phyloP scores from a whole-genome alignment of 306 rosid genomes.

The Urtica urens region DNA sequence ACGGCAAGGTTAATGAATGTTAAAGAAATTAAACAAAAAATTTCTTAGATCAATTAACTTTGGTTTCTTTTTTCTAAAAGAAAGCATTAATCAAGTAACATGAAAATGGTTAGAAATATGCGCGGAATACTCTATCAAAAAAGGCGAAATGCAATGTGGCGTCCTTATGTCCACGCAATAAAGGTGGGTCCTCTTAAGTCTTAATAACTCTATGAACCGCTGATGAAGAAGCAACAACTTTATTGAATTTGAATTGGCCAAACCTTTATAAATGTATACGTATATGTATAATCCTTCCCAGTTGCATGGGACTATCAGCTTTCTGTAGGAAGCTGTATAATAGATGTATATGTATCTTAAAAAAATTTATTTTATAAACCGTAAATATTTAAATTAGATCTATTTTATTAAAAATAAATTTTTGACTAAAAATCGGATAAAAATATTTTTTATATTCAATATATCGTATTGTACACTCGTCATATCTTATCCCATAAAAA shows the following conservation, averaged over 20 bases:
- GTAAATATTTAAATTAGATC: too few relatives aligned
- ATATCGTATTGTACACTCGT: too few relatives aligned
- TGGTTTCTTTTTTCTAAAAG: not conserved
- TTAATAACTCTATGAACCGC: constrained; percentile 1
- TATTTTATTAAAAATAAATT: too few relatives aligned
- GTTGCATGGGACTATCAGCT: constrained; percentile 10
- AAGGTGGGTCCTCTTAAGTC: constrained; percentile 3
- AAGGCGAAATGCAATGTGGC: constrained; percentile 6
- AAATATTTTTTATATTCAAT: too few relatives aligned
- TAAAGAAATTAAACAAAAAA: too few relatives aligned
- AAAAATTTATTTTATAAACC: too few relatives aligned
- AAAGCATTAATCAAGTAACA: not conserved
- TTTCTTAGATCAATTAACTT: not conserved
- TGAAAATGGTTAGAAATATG: not conserved
- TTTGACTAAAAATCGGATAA: too few relatives aligned
- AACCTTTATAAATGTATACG: not conserved
- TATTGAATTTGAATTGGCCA: too few relatives aligned
- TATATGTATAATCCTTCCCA: not conserved
- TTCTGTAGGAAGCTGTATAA: not conserved
- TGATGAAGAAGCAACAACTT: not conserved
- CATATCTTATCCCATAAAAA: too few relatives aligned
- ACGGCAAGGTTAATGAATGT: not conserved
- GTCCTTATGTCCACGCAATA: constrained; percentile 12
- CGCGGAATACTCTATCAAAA: constrained; percentile 14
- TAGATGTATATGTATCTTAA: too few relatives aligned